Percentiles rank a stretch among this genome's conserved stretches.
These are phyloP conservation scores for Lycium ferocissimum DNA, from an alignment of 257 asterid species.

Conservation along the genomic window DNA sequence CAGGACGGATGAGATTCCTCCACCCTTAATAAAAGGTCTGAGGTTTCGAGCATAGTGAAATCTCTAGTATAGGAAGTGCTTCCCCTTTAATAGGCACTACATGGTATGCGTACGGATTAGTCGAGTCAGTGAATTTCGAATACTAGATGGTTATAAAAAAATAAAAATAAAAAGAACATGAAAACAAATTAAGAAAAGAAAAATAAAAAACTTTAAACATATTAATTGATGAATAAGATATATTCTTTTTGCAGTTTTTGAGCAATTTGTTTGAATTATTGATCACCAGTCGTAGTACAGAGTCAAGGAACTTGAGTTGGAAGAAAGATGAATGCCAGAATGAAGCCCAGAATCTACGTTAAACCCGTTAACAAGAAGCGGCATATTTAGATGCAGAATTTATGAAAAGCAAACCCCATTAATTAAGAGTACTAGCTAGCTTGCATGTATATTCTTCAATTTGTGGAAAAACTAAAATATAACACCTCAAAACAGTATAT, in stretches of 20 bases:
- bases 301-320: background rate
- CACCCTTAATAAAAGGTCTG: no score
- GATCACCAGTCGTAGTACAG: background rate
- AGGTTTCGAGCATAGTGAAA: no score
- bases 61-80: no score
- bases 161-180: background rate
- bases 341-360: background rate
- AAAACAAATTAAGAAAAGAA: background rate
- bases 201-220: background rate
- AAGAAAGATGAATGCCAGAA: conserved; percentile 9
- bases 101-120: no score
- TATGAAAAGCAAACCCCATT: background rate
- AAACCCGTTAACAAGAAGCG: conserved; percentile 10
- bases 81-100: no score
- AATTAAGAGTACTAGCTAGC: conserved; percentile 4
- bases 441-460: background rate
- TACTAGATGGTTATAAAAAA: no score
- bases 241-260: background rate
- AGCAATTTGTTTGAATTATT: conserved; percentile 9
- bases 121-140: no score
- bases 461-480: background rate
- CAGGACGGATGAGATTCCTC: no score
- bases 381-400: conserved; percentile 5
- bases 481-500: background rate
- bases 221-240: background rate